These are phyloP conservation scores for Monilinia laxa DNA, from an alignment of 2,329 filamentous ascomycete genomes.

Conservation along the genomic window DNA sequence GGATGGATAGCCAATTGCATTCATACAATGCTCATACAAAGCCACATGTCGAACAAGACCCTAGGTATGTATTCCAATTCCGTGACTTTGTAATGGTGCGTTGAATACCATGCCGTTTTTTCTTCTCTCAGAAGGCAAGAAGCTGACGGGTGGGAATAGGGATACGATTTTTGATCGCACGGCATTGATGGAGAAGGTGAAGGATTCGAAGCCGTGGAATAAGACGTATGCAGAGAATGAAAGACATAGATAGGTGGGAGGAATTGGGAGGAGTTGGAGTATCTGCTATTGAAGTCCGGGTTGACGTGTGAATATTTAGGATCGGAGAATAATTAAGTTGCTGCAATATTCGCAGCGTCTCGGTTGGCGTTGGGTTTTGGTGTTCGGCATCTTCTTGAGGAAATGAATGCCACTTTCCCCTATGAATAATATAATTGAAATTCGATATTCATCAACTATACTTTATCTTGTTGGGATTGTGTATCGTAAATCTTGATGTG, in stretches of 20 bases:
- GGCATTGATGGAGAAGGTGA: conserved; percentile 25
- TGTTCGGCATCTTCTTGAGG: neutral
- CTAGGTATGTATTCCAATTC: conserved; percentile 21
- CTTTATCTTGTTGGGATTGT: neutral
- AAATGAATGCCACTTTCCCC: neutral
- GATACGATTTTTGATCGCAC: conserved; percentile 29
- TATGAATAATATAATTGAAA: neutral
- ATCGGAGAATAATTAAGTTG: neutral
- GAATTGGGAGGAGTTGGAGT: neutral
- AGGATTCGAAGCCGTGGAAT: conserved; percentile 27
- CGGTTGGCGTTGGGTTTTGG: neutral
- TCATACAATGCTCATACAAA: conserved; percentile 15
- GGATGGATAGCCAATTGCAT: conserved; percentile 18
- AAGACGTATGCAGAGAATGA: conserved; percentile 26
- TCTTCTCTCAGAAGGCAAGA: neutral
- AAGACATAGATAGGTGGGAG: conserved; percentile 6
- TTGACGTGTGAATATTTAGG: neutral
- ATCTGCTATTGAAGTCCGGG: neutral
- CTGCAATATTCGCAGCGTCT: neutral
- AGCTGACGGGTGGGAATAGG: conserved; percentile 2
- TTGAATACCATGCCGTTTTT: neutral
- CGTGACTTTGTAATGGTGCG: neutral
- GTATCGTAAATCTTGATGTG: neutral
- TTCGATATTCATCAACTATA: neutral
- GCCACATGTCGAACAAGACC: conserved; percentile 13